Percentiles rank a stretch among this genome's conserved stretches.
phyloP scores from a whole-genome alignment of 192 early-diverging fungal species.

The Umbelopsis isabellina region DNA sequence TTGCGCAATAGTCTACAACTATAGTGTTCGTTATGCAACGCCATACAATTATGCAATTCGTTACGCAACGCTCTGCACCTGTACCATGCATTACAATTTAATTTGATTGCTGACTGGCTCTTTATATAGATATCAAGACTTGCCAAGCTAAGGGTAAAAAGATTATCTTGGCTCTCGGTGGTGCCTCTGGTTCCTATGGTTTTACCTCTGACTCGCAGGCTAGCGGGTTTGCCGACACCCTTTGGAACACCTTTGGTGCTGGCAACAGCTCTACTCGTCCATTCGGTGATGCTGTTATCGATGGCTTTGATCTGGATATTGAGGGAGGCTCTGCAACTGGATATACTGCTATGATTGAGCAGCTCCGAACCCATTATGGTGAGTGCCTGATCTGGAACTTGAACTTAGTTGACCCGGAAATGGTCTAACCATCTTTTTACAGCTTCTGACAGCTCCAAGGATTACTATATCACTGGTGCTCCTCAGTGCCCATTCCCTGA shows the following conservation, averaged over 20 bases:
- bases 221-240: slow-evolving; percentile 9
- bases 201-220: slow-evolving; percentile 27
- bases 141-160: slow-evolving; percentile 60
- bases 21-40: no score
- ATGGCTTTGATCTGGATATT: slow-evolving; percentile 34
- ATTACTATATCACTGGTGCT: slow-evolving; percentile 60
- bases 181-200: slow-evolving; percentile 47
- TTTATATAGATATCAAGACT: slow-evolving; percentile 50
- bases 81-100: neutral
- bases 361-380: slow-evolving; percentile 16
- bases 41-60: no score
- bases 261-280: slow-evolving; percentile 26
- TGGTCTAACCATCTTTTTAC: slow-evolving; percentile 13
- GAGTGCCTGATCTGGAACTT: neutral
- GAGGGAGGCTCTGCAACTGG: slow-evolving; percentile 27
- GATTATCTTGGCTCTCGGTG: slow-evolving; percentile 59
- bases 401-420: no score
- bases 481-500: slow-evolving; percentile 70
- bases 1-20: no score
- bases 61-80: neutral
- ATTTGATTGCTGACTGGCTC: neutral
- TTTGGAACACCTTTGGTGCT: slow-evolving; percentile 30
- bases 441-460: slow-evolving; percentile 41
- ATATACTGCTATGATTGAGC: slow-evolving; percentile 28
- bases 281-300: slow-evolving; percentile 31